Conservation (phyloP, 768 basidiomycete genomes). For the Boletus speciosus region DNA sequence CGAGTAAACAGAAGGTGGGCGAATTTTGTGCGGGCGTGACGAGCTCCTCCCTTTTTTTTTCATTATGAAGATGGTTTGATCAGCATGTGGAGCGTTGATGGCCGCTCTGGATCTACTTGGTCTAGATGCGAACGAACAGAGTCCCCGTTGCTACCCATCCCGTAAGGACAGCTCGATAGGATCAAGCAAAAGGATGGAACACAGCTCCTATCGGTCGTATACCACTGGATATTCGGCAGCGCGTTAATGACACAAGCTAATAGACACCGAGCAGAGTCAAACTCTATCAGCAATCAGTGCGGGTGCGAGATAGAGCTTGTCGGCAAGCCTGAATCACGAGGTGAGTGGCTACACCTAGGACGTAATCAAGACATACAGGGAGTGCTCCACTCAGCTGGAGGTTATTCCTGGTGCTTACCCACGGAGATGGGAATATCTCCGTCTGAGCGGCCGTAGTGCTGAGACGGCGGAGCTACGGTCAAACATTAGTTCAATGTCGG, state of each 20-base stretch:
- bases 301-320: background rate
- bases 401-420: background rate
- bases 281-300: background rate
- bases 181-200: background rate
- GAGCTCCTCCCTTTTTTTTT: background rate
- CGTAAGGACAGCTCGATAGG: background rate
- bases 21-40: slow-evolving; percentile 8
- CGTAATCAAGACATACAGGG: background rate
- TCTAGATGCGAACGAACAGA: background rate
- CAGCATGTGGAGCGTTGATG: background rate
- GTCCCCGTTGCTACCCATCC: background rate
- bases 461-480: background rate
- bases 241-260: background rate
- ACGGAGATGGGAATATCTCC: background rate
- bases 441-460: slow-evolving; percentile 1
- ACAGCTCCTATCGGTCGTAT: background rate
- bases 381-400: background rate
- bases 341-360: background rate
- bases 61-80: background rate
- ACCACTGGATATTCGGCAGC: background rate
- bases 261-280: slow-evolving; percentile 2
- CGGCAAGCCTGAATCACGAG: background rate
- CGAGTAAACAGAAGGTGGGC: background rate
- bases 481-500: background rate
- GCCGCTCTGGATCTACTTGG: background rate